A percentile compares a stretch with the other conserved stretches of the same genome.
These are phyloP conservation scores for Calamus simplicifolius DNA, from an alignment of 176 grass and related monocot species.

Conservation along the genomic window DNA sequence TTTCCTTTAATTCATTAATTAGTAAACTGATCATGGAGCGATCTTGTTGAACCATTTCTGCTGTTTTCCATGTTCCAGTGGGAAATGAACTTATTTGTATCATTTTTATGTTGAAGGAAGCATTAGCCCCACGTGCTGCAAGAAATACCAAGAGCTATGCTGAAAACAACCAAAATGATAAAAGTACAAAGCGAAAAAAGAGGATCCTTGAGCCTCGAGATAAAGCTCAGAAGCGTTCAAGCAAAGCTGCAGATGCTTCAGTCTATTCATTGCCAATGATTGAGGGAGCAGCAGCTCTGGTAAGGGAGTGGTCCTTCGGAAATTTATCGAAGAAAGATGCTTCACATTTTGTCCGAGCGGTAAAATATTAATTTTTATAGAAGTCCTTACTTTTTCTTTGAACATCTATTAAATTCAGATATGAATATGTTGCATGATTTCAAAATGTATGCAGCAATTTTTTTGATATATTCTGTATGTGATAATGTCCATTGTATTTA, in stretches of 20 bases:
- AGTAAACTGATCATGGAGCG: too few species aligned
- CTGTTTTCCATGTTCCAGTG: too few species aligned
- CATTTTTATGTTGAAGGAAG: conserved; percentile 39
- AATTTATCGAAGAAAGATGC: conserved; percentile 87
- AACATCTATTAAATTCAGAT: too few species aligned
- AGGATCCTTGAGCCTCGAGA: conserved; percentile 51
- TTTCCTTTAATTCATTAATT: too few species aligned
- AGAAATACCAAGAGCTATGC: conserved; percentile 84
- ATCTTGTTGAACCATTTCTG: too few species aligned
- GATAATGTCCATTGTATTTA: too few species aligned
- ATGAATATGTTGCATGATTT: too few species aligned
- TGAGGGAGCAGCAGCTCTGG: conserved; percentile 81
- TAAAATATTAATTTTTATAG: conserved; percentile 23
- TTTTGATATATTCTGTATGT: too few species aligned
- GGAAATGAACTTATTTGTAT: neutral
- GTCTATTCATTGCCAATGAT: conserved; percentile 58
- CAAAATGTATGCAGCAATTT: too few species aligned
- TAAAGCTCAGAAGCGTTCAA: conserved; percentile 66
- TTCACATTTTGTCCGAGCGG: conserved; percentile 84
- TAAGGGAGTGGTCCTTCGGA: conserved; percentile 84
- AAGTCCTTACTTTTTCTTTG: neutral
- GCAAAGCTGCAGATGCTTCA: conserved; percentile 50
- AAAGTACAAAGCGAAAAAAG: conserved; percentile 60
- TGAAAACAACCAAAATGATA: conserved; percentile 65
- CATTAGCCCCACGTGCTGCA: conserved; percentile 93